Evolutionary conservation across 2,329 filamentous ascomycete genomes (phyloP).

Genomic region (Chaetomium sp.): DNA sequence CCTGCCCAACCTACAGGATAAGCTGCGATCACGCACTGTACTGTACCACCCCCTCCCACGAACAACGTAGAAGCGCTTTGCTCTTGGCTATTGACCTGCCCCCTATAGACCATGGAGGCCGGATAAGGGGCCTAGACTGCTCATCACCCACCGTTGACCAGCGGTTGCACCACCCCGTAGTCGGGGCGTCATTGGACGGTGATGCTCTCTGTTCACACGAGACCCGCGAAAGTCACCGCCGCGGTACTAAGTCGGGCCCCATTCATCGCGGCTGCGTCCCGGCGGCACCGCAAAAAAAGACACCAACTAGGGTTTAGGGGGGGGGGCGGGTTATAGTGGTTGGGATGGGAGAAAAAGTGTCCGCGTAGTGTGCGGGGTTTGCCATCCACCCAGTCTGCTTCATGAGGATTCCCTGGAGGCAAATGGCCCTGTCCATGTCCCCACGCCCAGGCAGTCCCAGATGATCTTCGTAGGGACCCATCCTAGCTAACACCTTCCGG

Average conservation of each 20-base stretch:
- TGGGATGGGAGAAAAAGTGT: not conserved
- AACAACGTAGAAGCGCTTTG: conserved; percentile 1
- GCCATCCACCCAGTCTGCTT: not conserved
- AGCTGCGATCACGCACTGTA: conserved; percentile 25
- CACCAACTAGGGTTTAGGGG: conserved; percentile 6
- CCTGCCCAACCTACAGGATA: conserved; percentile 23
- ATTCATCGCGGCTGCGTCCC: conserved; percentile 20
- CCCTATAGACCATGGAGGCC: conserved; percentile 15
- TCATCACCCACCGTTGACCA: conserved; percentile 21
- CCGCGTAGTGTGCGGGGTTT: not conserved
- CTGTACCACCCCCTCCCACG: conserved; percentile 19
- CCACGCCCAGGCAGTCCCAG: not conserved
- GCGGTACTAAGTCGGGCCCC: conserved; percentile 32
- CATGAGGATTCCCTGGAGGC: not conserved
- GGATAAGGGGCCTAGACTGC: conserved; percentile 16
- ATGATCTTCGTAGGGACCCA: not conserved
- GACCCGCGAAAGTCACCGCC: conserved; percentile 28
- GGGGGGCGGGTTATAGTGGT: not conserved
- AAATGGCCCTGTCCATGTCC: not conserved
- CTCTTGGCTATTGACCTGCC: conserved; percentile 23
- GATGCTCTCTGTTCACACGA: conserved; percentile 26
- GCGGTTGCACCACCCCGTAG: conserved; percentile 18
- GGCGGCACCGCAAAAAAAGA: conserved; percentile 8
- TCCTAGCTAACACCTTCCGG: conserved; percentile 7
- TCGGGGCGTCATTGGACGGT: conserved; percentile 28